Conservation (phyloP, 1,284 basidiomycete genomes). For the Sanguinoderma infundibulare region DNA sequence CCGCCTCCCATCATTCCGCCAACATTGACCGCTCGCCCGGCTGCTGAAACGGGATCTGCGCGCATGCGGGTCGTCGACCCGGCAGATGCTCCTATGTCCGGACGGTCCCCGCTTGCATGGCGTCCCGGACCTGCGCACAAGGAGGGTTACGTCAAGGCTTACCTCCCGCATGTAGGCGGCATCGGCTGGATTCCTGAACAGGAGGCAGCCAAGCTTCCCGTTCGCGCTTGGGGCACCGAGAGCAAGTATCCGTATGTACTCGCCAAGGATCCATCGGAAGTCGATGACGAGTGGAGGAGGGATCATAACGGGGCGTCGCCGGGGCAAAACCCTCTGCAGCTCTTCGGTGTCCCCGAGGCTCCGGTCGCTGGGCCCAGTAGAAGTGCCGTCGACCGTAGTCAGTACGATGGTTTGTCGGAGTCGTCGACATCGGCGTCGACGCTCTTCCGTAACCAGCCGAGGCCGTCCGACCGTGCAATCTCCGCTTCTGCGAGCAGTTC, state of each 20-base stretch:
- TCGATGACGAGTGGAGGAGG: constrained; percentile 16
- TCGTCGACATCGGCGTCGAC: constrained; percentile 8
- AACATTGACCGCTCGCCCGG: background rate
- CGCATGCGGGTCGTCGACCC: constrained; percentile 7
- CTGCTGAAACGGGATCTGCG: constrained; percentile 11
- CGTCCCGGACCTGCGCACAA: constrained; percentile 11
- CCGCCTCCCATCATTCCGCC: background rate
- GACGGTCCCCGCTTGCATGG: constrained; percentile 1
- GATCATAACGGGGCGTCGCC: constrained; percentile 7
- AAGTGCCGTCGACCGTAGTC: constrained; percentile 2
- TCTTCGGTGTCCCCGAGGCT: constrained; percentile 15
- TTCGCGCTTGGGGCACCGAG: constrained; percentile 13
- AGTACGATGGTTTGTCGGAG: constrained; percentile 6
- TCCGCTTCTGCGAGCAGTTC: background rate
- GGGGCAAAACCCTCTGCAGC: constrained; percentile 15
- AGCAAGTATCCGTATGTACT: constrained; percentile 13
- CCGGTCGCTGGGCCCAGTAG: constrained; percentile 12
- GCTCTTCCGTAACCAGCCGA: constrained; percentile 8
- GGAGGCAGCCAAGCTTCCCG: constrained; percentile 14
- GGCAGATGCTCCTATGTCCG: background rate
- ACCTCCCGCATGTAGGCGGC: constrained; percentile 1
- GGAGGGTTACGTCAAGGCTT: constrained; percentile 12
- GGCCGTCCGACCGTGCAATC: constrained; percentile 2
- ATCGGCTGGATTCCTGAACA: constrained; percentile 12
- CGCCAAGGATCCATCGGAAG: constrained; percentile 17